Evolutionary conservation across 179 eudicot species (phyloP), one percentile per base, ranked within the genome.

Genomic region (Spinacia oleracea): DNA sequence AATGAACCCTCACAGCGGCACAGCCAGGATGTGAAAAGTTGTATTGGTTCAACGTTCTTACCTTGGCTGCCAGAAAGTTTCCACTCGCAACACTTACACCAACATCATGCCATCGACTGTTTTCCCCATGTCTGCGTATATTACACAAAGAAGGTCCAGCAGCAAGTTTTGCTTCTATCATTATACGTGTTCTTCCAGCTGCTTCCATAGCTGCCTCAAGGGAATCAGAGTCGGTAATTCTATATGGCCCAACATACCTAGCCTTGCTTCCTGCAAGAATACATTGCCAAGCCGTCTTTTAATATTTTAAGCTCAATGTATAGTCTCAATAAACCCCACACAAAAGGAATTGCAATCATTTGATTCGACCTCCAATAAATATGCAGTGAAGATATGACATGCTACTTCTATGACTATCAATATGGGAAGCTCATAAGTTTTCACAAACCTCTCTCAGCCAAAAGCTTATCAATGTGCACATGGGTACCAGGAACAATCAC

Each of bases 51-150:
- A 56, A 53, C 46, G 25, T 48, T 75, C 84, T 81, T 79, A 96
- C 99, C 91, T 96, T 96, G 27, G 99, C 98, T 42, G 97, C 98
- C 43, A 93, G 88, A 82, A 93, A 96, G 85, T 96, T 96, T 63
- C 99, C 99, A 80, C 97, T 91, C 70, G 94, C 98, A 84, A 95
- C 98, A 79, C 92, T 89, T 60, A 93, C 98, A 78, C 97, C 94
- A 81, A 89, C 91, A 83, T 90, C 91, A 85, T 93, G 92, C 95
- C 85, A 91, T 59, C 93, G 89, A 72, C 97, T 89, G 65, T 93
- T 95, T 27, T 91, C 95, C 45, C 98, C 98, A 74, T 95, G 98
- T 78, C 98, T 91, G 63, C 96, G 95, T 15, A 91, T 87, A 80
- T 88, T 91, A 78, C 90, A 89, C 71, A 93, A 79, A 60, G 98